These are phyloP conservation scores for Cicer pinnatifidum DNA, from an alignment of 306 rosid species.

Conservation along the genomic window DNA sequence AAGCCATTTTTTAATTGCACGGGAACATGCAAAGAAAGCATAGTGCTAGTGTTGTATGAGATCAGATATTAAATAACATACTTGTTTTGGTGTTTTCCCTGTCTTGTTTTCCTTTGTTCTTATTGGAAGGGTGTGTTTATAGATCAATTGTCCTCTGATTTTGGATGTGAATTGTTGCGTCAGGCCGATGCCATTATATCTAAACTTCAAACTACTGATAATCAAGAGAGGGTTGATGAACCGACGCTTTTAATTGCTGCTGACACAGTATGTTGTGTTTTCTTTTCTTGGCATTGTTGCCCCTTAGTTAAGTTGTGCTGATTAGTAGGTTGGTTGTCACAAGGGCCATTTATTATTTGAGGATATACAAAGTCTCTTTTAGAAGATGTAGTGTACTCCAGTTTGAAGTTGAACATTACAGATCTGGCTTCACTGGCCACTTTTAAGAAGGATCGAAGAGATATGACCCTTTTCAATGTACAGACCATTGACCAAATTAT, in stretches of 20 bases:
- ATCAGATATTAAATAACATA: background rate
- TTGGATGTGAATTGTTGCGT: constrained; percentile 48
- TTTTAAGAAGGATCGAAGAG: background rate
- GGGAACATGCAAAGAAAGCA: constrained; percentile 10
- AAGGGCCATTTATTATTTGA: constrained; percentile 64
- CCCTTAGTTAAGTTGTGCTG: constrained; percentile 41
- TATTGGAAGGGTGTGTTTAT: constrained; percentile 22
- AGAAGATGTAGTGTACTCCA: constrained; percentile 21
- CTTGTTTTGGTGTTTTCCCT: constrained; percentile 34
- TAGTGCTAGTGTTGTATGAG: constrained; percentile 31
- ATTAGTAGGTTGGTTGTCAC: constrained; percentile 54
- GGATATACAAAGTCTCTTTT: constrained; percentile 45
- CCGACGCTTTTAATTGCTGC: constrained; percentile 85
- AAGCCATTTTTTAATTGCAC: constrained; percentile 7
- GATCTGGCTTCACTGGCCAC: constrained; percentile 9
- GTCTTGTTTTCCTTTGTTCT: constrained; percentile 6
- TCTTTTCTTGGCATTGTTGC: constrained; percentile 19
- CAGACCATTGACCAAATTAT: constrained; percentile 23
- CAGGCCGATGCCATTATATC: constrained; percentile 92
- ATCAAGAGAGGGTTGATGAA: constrained; percentile 60
- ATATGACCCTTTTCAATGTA: constrained; percentile 18
- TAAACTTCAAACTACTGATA: constrained; percentile 57
- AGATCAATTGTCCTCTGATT: constrained; percentile 49
- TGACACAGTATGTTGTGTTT: constrained; percentile 75
- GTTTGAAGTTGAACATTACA: constrained; percentile 34